These are phyloP conservation scores for Gentiana dahurica DNA, from an alignment of 257 asterid species.

Conservation along the genomic window DNA sequence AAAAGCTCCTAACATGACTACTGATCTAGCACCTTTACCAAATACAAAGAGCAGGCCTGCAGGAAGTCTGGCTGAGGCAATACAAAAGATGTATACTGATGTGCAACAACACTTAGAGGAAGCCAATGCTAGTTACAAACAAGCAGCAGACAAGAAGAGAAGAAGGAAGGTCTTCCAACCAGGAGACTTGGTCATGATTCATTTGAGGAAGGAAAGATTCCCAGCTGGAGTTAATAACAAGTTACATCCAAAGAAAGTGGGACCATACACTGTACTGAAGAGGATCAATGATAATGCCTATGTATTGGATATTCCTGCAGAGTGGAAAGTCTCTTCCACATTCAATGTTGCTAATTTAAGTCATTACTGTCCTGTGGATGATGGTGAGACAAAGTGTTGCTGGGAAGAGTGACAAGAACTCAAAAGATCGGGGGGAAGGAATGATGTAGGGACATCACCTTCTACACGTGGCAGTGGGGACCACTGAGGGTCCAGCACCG, in stretches of 20 bases:
- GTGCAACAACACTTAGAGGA: neutral
- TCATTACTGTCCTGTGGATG: neutral
- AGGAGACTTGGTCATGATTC: slow-evolving; percentile 3
- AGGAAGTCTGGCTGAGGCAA: neutral
- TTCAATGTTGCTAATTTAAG: slow-evolving; percentile 1
- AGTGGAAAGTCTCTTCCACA: neutral
- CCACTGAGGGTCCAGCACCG: too few relatives aligned
- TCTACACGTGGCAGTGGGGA: too few relatives aligned
- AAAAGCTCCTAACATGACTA: neutral
- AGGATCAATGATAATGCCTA: neutral
- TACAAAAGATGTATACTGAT: neutral
- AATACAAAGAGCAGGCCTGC: neutral
- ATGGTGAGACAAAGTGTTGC: too few relatives aligned
- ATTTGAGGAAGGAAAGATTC: neutral
- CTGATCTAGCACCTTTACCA: neutral
- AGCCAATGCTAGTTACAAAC: neutral
- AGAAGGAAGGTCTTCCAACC: neutral
- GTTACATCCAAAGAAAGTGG: neutral
- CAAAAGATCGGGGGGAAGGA: too few relatives aligned
- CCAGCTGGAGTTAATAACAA: neutral
- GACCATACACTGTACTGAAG: neutral
- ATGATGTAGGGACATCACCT: too few relatives aligned
- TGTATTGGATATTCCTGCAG: neutral
- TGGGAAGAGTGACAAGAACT: too few relatives aligned
- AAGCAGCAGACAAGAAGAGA: neutral